Percentiles rank a stretch among this genome's conserved stretches.
Evolutionary conservation across 768 basidiomycete genomes (phyloP).

Genomic region (Tulasnella sp.): DNA sequence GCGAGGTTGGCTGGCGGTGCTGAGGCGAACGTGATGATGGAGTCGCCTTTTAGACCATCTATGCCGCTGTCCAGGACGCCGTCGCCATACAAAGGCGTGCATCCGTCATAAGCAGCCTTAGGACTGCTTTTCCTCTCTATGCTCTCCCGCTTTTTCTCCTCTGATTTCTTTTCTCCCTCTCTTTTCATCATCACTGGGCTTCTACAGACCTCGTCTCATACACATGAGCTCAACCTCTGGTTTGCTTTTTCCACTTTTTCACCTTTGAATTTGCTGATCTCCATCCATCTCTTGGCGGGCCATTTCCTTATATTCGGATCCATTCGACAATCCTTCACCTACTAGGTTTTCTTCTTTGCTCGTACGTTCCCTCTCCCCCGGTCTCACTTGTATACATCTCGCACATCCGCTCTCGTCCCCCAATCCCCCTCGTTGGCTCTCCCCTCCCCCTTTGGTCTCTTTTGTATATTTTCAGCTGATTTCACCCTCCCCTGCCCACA

Average conservation of each 20-base stretch:
- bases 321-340: conserved; percentile 6
- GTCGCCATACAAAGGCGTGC: not conserved
- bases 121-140: not conserved
- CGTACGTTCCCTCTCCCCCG: not conserved
- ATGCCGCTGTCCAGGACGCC: conserved; percentile 10
- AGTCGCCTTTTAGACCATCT: conserved; percentile 12
- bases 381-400: not conserved
- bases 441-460: not conserved
- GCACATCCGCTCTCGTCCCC: not conserved
- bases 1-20: conserved; percentile 6
- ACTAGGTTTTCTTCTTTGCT: not conserved
- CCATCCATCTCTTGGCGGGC: conserved; percentile 3
- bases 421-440: not conserved
- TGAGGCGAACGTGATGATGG: not conserved
- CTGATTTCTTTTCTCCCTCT: not conserved
- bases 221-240: conserved; percentile 4
- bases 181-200: not conserved
- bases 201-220: conserved; percentile 17
- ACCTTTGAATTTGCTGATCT: not conserved
- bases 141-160: not conserved
- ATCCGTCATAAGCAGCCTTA: not conserved
- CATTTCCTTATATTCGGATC: not conserved
- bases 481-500: not conserved
- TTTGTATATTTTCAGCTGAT: not conserved
- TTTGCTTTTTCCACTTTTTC: not conserved